phyloP scores from a whole-genome alignment of 2,329 filamentous ascomycete species.

The Microascus cirrosus region DNA sequence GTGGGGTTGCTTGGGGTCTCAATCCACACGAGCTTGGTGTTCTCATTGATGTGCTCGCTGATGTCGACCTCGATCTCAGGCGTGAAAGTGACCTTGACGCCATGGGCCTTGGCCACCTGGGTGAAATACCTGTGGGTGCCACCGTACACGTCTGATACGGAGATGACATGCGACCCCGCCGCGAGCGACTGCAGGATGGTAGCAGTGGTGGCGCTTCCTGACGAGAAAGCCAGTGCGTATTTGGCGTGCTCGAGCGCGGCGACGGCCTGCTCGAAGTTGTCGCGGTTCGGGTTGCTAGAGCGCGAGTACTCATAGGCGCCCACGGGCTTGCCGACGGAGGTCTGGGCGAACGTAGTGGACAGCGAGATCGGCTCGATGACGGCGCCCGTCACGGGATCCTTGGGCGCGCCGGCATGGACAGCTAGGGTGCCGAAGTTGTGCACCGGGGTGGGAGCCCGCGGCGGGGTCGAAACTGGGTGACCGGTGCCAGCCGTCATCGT shows the following conservation, averaged over 20 bases:
- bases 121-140: constrained; percentile 99
- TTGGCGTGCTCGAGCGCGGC: constrained; percentile 87
- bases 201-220: constrained; percentile 87
- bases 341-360: constrained; percentile 93
- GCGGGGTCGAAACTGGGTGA: constrained; percentile 17
- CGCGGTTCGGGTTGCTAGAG: constrained; percentile 86
- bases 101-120: constrained; percentile 88
- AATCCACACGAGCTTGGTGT: constrained; percentile 96
- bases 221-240: constrained; percentile 88
- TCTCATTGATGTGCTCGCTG: constrained; percentile 67
- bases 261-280: constrained; percentile 87
- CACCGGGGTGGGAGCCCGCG: constrained; percentile 45
- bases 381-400: constrained; percentile 84
- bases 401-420: constrained; percentile 84
- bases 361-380: constrained; percentile 95
- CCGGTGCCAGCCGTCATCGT: constrained; percentile 18
- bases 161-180: constrained; percentile 85
- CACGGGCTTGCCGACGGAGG: constrained; percentile 73
- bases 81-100: constrained; percentile 89
- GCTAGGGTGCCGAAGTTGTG: constrained; percentile 86
- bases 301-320: constrained; percentile 89
- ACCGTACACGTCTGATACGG: constrained; percentile 94
- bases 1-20: constrained; percentile 94
- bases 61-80: constrained; percentile 87
- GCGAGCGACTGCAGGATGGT: constrained; percentile 88